Conservation (phyloP, 2,329 filamentous ascomycete species). For the Pseudocercospora vitis region DNA sequence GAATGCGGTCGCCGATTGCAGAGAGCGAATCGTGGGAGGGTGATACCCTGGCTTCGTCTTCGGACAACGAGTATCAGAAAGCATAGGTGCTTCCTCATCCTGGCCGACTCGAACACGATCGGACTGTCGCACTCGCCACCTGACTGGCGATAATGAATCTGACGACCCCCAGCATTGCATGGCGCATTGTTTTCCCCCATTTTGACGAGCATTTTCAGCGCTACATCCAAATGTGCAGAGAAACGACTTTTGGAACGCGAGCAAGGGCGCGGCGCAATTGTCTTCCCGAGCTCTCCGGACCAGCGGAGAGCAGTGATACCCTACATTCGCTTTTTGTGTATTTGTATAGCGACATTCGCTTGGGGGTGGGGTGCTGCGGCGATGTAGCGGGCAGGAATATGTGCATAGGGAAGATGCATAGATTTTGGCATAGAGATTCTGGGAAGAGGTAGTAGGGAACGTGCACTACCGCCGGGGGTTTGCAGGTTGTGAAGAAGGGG, state of each 20-base stretch:
- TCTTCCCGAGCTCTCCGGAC: conserved; percentile 11
- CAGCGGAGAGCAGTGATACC: conserved; percentile 23
- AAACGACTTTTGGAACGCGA: conserved; percentile 15
- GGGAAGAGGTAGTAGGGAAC: not conserved
- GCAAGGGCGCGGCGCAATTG: conserved; percentile 13
- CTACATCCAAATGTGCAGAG: conserved; percentile 16
- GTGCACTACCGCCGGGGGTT: no score
- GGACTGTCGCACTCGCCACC: conserved; percentile 16
- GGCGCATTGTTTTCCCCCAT: conserved; percentile 21
- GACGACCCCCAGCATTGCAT: conserved; percentile 26
- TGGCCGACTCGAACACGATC: conserved; percentile 5
- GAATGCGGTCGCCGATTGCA: conserved; percentile 52
- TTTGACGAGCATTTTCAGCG: conserved; percentile 27
- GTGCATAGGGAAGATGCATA: conserved; percentile 21
- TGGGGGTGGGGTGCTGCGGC: conserved; percentile 16
- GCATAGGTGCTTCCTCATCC: conserved; percentile 20
- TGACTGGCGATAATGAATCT: conserved; percentile 24
- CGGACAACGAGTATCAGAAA: conserved; percentile 32
- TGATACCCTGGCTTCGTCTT: conserved; percentile 50
- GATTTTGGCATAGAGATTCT: conserved; percentile 12
- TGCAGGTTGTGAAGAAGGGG: conserved; percentile 5
- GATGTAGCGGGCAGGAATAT: conserved; percentile 13
- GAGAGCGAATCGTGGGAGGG: conserved; percentile 60
- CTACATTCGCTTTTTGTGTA: conserved; percentile 31
- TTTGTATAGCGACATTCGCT: conserved; percentile 29